Conservation (phyloP, 352 stramenopile species). For the Phytophthora europaea region DNA sequence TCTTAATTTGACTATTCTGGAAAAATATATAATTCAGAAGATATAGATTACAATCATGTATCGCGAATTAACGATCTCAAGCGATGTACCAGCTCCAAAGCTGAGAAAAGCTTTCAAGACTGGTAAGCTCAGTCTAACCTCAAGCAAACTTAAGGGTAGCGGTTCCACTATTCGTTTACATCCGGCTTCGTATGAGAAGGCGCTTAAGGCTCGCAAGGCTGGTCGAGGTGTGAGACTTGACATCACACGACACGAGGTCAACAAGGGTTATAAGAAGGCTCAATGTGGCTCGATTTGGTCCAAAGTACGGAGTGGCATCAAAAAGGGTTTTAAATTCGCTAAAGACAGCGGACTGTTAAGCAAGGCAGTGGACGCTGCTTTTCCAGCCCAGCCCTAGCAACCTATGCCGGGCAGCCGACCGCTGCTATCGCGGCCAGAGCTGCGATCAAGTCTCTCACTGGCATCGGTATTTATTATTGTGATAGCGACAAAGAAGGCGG, state of each 20-base stretch:
- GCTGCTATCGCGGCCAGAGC: not conserved
- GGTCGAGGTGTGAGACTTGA: not conserved
- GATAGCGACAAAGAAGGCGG: not conserved
- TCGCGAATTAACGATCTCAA: too few species aligned
- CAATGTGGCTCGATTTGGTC: too few species aligned
- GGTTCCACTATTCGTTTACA: not conserved
- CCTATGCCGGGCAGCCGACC: not conserved
- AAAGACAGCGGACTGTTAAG: not conserved
- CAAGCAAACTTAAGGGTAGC: not conserved
- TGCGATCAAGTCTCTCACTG: not conserved
- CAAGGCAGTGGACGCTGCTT: not conserved
- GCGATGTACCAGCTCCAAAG: too few species aligned
- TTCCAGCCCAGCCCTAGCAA: not conserved
- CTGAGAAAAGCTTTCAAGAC: not conserved
- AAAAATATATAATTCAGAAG: too few species aligned
- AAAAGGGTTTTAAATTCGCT: slow-evolving; percentile 1
- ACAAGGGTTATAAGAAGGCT: not conserved
- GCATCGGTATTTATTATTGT: not conserved
- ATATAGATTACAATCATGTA: not conserved
- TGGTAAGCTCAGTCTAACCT: not conserved
- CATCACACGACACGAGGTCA: too few species aligned
- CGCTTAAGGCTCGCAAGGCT: not conserved
- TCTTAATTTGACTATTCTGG: too few species aligned
- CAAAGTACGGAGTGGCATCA: not conserved
- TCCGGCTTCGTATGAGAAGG: not conserved